phyloP scores from a whole-genome alignment of 139 green algal genomes.

The Haematococcus lacustris region DNA sequence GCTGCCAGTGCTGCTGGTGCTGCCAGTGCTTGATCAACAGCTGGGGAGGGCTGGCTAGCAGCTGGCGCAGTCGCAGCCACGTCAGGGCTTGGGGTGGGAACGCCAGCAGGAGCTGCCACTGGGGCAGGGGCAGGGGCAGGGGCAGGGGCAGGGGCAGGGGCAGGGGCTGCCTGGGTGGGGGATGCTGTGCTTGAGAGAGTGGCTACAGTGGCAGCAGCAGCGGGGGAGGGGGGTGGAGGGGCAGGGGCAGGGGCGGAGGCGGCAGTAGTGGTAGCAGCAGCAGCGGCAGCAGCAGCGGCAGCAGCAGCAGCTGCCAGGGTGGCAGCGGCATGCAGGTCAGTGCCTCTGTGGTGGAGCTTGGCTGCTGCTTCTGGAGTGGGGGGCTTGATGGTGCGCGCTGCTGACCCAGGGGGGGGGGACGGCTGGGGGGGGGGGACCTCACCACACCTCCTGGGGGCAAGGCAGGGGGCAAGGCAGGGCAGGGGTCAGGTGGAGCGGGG shows the following conservation, averaged over 20 bases:
- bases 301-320: no score
- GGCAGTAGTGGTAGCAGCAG: no score
- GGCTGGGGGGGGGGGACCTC: no score
- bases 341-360: no score
- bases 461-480: no score
- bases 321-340: no score
- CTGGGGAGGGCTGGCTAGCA: not conserved
- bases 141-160: not conserved
- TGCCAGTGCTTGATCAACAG: not conserved
- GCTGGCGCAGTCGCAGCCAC: not conserved
- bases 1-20: not conserved
- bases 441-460: no score
- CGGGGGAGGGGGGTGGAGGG: not conserved
- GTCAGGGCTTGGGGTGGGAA: not conserved
- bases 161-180: not conserved
- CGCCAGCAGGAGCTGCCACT: not conserved
- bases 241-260: not conserved
- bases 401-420: no score
- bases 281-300: no score
- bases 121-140: not conserved
- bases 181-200: not conserved
- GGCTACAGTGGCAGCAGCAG: not conserved
- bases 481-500: no score
- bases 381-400: no score
- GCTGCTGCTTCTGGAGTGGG: no score